Base-by-base conservation (phyloP, 768 basidiomycete species). In the Suillus sp. region DNA sequence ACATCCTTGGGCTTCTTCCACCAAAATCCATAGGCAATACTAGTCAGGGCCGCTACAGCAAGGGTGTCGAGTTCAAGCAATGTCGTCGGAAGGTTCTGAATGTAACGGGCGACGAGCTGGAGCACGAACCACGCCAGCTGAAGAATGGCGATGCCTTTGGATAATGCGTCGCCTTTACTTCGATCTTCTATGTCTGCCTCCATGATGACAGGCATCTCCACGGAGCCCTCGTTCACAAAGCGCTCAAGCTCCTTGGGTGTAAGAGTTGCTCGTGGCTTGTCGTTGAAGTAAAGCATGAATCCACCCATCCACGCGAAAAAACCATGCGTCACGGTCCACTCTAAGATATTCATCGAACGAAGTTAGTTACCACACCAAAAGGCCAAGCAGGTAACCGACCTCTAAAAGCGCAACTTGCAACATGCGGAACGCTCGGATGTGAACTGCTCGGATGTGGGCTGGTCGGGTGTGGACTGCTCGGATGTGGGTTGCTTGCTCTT, bases 41-140 rank as follows among this genome's bases (percentile, higher is more conserved):
- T 58, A 25, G 74, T 78, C 37, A 79, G 66, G 2, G 69, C 42
- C 2, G 71, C 73, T 55, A 76, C 76, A 1, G 73, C 78, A 34
- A 79, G 34, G 1, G 79, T 81, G 1, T 74, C 65, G 14, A 80
- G 93, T 50, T 90, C 91, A 10, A 91, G 91, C 4, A 76, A 70
- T 7, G 76, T 78, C 2, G 78, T 50, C 0, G 73, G 68, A 11
- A 80, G 69, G 9, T 61, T 43, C 13, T 72, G 56, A 9, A n/a
- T 27, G 35, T 64, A 40, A 7, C 78, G 71, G 2, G 68, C 68
- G 7, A 75, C 67, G 59, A 71, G 71, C 51, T 78, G 73, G n/a
- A 70, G 59, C 55, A 70, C 59, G 65, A 80, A 81, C 77, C 78
- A 80, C 0, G 64, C 43, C 9, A 74, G 71, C 57, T 81, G 80